Base-by-base conservation (phyloP, 805 yeast species). In the Debaryomyces maramus region DNA sequence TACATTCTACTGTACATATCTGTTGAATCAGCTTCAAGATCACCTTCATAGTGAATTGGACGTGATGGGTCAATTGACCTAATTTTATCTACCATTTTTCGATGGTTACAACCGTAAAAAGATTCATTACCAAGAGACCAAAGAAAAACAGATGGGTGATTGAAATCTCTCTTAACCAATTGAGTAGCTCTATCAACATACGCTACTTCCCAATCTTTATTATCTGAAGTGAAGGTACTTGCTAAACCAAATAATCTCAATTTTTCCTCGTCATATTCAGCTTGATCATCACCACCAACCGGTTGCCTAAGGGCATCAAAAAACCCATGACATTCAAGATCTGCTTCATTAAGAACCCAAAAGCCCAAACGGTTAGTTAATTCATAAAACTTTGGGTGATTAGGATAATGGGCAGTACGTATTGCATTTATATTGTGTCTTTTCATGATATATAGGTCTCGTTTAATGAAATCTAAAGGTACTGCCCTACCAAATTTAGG, bases 71-170 rank as follows among this genome's bases (percentile, higher is more conserved):
- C 65, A 17, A 51, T 27, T 23, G 43, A 31, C 36, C 56, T 48
- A 22, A 59, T 44, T 39, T 51, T 50, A 4, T 51, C 45, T 29
- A 52, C 53, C 66, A 65, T 64, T 7, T 43, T 48, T 3, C 35
- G 46, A 39, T 60, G 67, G 38, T 65, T 65, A 17, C 34, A 36
- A 9, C 70, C 70, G 40, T 49, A 62, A 39, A 60, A 60, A 2
- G 69, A 46, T 45, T 65, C 70, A 41, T 65, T 65, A 7, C 70
- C 70, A n/a, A 65, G 53, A 3, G 70, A 65, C 68, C 69, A 65
- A 34, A 64, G 58, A 17, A 64, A 44, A 7, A 64, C 58, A 16
- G 57, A 57, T 3, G 70, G 60, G 28, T 62, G 67, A 37, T 61
- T 62, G 17, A 53, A 45, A 41, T 65, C 70, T 18, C 70, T 49